Base-by-base conservation (phyloP, 2,329 filamentous ascomycete species). In the Myriosclerotinia scirpicola region DNA sequence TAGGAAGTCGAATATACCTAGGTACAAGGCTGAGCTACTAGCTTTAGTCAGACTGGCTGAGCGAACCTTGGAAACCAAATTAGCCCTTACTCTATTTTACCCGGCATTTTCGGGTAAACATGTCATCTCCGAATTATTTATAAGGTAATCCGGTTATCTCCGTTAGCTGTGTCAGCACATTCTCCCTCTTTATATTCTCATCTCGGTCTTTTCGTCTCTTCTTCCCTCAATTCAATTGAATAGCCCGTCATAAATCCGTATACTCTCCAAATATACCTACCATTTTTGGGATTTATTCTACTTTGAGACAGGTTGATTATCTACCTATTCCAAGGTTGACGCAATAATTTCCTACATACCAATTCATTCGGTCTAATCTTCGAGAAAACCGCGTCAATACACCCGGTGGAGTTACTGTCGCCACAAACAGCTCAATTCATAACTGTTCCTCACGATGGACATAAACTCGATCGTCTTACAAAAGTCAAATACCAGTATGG, bases 381-480 rank as follows among this genome's bases (percentile, higher is more conserved):
- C 34, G 8, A 11, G 26, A 7, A 9, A 22, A 17, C 54, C 34
- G 36, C 12, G 34, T 20, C 12, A 20, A n/a, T 30, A 50, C 22
- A 30, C 22, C 30, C 15, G n/a, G 14, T n/a, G 46, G 22, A n/a
- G 12, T 34, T 40, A 36, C 58, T 12, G n/a, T 40, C 14, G 22
- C 34, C 34, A 26, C 46, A 38, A 50, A 9, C n/a, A 38, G 53
- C 46, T 36, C 44, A 6, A 22, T 26, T 5, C 20, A 20, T 9
- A 17, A 9, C 30, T 34, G 6, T 34, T 40, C 20, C 26, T 36
- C 11, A 15, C 26, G n/a, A 66, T 66, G 64, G 64, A 66, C 22
- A 61, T 63, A 30, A 61, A 63, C 54, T 63, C 58, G 7, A 63
- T 66, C 30, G 59, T 52, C 11, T 34, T 66, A n/a, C 56, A 66